Conservation (phyloP, 2,329 filamentous ascomycete species). For the Ophiosphaerella korrae region DNA sequence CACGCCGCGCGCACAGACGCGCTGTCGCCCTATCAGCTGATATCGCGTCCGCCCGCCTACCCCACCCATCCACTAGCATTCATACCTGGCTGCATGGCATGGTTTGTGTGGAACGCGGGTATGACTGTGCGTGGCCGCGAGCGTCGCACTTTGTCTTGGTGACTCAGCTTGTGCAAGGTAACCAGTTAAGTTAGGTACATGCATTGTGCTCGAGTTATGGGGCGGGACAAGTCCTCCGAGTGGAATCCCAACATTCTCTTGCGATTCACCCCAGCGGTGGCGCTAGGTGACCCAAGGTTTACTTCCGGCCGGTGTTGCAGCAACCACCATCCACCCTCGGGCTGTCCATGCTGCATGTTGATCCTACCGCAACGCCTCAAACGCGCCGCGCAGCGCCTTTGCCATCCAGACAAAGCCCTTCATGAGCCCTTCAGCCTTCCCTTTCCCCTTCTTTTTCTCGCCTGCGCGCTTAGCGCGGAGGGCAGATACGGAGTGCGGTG, state of each 20-base stretch:
- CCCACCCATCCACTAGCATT: no score
- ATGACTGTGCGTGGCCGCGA: neutral
- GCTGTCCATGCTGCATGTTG: constrained; percentile 1
- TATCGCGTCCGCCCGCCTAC: constrained; percentile 28
- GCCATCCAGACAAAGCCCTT: constrained; percentile 1
- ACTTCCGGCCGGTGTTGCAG: neutral
- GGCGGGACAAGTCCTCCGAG: no score
- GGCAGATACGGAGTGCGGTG: constrained; percentile 20
- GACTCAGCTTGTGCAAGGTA: no score
- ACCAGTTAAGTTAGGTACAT: no score
- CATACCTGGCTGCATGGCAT: neutral
- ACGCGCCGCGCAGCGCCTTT: constrained; percentile 4
- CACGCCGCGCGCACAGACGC: constrained; percentile 23
- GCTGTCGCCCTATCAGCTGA: constrained; percentile 40
- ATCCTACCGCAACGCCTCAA: constrained; percentile 6
- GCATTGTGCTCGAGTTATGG: no score
- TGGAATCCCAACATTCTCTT: no score
- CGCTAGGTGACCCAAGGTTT: neutral
- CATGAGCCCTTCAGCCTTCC: constrained; percentile 11
- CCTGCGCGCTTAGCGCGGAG: constrained; percentile 19
- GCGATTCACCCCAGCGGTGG: neutral
- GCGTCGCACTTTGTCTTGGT: neutral
- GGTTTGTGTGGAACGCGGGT: no score
- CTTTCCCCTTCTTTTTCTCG: constrained; percentile 6
- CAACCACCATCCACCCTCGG: no score